Evolutionary conservation across 192 early-diverging fungal species (phyloP), one percentile per base, ranked within the genome.

Genomic region (Coemansia reversa): DNA sequence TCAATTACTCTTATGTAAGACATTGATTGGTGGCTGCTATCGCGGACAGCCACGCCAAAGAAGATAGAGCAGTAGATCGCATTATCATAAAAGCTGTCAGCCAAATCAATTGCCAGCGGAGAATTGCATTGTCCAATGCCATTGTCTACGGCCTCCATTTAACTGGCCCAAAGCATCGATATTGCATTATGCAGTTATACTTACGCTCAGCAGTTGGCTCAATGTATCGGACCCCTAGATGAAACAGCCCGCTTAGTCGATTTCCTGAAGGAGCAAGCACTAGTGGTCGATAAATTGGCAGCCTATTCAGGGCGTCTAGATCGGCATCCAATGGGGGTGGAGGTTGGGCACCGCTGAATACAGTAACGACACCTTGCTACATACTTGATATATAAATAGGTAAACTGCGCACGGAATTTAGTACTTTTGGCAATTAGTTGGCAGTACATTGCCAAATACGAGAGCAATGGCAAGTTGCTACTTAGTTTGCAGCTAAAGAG

Each of bases 191-290:
- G 55, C 20, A 56, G 56, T 58, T 48, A 22, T 52, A 71, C 74
- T 76, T 76, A 76, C 74, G 78, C 60, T 81, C 78, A 42, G 78
- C 78, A 7, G 78, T 74, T 29, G 78, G 78, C 69, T 81, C 78
- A n/a, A 81, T 70, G 59, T 81, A 81, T 5, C 78, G 78, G 11
- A 63, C 53, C 3, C 73, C 78, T 14, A 63, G 48, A 18, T 81
- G 72, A 27, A 81, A 81, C 2, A 81, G 69, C 25, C 78, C 78
- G 20, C 72, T 56, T n/a, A 81, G 60, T 2, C 78, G 78, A 54
- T 66, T 75, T 55, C 70, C 72, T 16, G 72, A 59, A 6, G 78
- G 78, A 4, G 73, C 78, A 55, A 81, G 51, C 25, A 81, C 78
- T 48, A 75, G 67, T 18, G 78, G 78, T 14, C 78, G 68, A 57